These are phyloP conservation scores for Penicillium janthinellum DNA, from an alignment of 2,329 filamentous ascomycete genomes.

Conservation along the genomic window DNA sequence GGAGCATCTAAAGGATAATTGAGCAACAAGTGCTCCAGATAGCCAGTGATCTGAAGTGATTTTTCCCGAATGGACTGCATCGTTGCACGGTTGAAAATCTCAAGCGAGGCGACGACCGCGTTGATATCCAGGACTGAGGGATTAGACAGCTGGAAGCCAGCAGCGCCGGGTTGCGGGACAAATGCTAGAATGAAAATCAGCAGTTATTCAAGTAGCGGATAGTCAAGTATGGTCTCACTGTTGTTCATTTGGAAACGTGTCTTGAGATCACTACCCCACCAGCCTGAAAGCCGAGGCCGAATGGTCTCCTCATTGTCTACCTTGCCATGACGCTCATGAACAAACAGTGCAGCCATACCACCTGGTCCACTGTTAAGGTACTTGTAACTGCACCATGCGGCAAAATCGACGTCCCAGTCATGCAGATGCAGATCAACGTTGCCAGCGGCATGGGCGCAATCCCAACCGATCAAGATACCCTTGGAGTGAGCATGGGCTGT, in stretches of 20 bases:
- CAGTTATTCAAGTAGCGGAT: neutral
- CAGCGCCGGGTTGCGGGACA: slow-evolving; percentile 73
- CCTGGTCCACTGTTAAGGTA: slow-evolving; percentile 88
- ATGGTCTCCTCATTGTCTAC: slow-evolving; percentile 53
- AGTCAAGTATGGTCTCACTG: slow-evolving; percentile 32
- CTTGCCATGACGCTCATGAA: slow-evolving; percentile 71
- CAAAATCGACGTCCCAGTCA: slow-evolving; percentile 90
- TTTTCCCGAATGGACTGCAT: slow-evolving; percentile 71
- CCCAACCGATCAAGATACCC: slow-evolving; percentile 79
- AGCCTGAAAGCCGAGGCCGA: slow-evolving; percentile 71
- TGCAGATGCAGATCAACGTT: slow-evolving; percentile 80
- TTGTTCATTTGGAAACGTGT: slow-evolving; percentile 84
- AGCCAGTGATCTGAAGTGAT: slow-evolving; percentile 72
- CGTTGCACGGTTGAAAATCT: slow-evolving; percentile 70
- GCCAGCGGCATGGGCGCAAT: slow-evolving; percentile 81
- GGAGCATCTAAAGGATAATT: slow-evolving; percentile 34
- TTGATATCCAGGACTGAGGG: slow-evolving; percentile 77
- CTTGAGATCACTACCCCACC: slow-evolving; percentile 82
- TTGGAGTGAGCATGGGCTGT: slow-evolving; percentile 73
- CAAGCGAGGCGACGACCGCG: slow-evolving; percentile 70
- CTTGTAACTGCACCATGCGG: slow-evolving; percentile 93
- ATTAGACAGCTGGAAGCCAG: slow-evolving; percentile 83
- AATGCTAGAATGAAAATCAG: slow-evolving; percentile 53
- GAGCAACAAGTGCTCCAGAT: slow-evolving; percentile 69
- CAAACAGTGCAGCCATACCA: slow-evolving; percentile 75